phyloP scores from a whole-genome alignment of 768 basidiomycete genomes.

The Boletus speciosus region DNA sequence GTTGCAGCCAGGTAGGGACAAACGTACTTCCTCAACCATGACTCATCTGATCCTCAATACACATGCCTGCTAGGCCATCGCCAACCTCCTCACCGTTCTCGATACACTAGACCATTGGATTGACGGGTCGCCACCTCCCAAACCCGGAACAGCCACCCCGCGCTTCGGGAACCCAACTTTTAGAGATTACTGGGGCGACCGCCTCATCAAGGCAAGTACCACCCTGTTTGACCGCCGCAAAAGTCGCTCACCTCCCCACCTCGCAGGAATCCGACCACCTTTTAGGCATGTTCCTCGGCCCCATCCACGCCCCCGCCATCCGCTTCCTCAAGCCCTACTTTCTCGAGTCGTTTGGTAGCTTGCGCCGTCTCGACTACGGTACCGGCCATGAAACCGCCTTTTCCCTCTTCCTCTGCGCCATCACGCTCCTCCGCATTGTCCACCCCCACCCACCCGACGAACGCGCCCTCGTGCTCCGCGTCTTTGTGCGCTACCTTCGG shows the following conservation, averaged over 20 bases:
- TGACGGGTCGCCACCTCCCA: slow-evolving; percentile 70
- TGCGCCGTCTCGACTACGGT: slow-evolving; percentile 91
- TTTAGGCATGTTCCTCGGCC: slow-evolving; percentile 46
- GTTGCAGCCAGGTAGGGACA: slow-evolving; percentile 19
- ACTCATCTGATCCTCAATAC: neutral
- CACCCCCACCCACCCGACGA: slow-evolving; percentile 59
- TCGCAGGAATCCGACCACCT: slow-evolving; percentile 52
- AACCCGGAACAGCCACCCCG: slow-evolving; percentile 52
- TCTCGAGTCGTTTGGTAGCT: slow-evolving; percentile 82
- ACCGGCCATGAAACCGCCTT: slow-evolving; percentile 95
- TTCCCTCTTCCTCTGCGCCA: slow-evolving; percentile 67
- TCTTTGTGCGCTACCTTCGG: slow-evolving; percentile 75
- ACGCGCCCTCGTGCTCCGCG: slow-evolving; percentile 50
- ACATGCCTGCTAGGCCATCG: slow-evolving; percentile 40
- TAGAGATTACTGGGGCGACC: slow-evolving; percentile 68
- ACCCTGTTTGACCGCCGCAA: neutral
- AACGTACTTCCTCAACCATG: neutral
- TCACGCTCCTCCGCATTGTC: slow-evolving; percentile 68
- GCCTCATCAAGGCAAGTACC: slow-evolving; percentile 65
- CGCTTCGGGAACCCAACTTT: slow-evolving; percentile 93
- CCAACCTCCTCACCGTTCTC: slow-evolving; percentile 52
- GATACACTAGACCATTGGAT: slow-evolving; percentile 71
- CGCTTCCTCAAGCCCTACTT: slow-evolving; percentile 78
- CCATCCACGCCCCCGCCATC: slow-evolving; percentile 41
- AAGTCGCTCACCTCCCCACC: neutral